Base-by-base conservation (phyloP, 176 grass and related monocot genomes). In the Juncus inflexus region DNA sequence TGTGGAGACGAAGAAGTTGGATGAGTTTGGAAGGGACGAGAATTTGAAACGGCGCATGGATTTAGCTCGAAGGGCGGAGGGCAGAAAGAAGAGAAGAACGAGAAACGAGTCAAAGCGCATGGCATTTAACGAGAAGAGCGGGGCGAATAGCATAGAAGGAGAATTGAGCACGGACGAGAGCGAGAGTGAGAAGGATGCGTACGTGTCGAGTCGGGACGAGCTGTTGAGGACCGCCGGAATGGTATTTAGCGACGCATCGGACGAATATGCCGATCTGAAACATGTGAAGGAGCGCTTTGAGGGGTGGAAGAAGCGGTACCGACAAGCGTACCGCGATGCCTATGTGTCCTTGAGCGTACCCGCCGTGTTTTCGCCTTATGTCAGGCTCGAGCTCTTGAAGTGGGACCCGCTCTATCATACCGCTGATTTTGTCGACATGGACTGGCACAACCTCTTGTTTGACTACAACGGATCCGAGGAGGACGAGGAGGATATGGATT, bases 121-220 rank as follows among this genome's bases (percentile, higher is more conserved):
- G 64, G 60, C 70, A 59, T 72, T 79, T 62, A 47, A 62, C 53
- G 58, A 12, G 19, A 92, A 80, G 71, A 78, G 71, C 74, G 76
- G 41, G 71, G 62, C 6, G 13, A 49, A 19, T 61, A 65, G 75
- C 41, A 77, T 92, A 62, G 94, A 99, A 82, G 94, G 94, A 73
- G 88, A 92, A 65, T 16, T 99, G 68, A 99, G 94, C 75, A 99
- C 88, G 15, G 94, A 99, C 75, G 94, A 99, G 79, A 99, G 94
- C 72, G 94, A 99, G 61, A 86, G 80, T 51, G 94, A 99, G 75
- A 90, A 50, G 50, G 58, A 15, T 76, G 85, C 94, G 49, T 99
- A 92, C 63, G 35, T 84, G 51, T 99, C 89, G 42, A 99, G 85
- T 61, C 73, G 78, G 52, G 74, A 86, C 74, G 85, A 92, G 52